Conservation (phyloP, 2,329 filamentous ascomycete genomes). For the Hypomyces rosellus region DNA sequence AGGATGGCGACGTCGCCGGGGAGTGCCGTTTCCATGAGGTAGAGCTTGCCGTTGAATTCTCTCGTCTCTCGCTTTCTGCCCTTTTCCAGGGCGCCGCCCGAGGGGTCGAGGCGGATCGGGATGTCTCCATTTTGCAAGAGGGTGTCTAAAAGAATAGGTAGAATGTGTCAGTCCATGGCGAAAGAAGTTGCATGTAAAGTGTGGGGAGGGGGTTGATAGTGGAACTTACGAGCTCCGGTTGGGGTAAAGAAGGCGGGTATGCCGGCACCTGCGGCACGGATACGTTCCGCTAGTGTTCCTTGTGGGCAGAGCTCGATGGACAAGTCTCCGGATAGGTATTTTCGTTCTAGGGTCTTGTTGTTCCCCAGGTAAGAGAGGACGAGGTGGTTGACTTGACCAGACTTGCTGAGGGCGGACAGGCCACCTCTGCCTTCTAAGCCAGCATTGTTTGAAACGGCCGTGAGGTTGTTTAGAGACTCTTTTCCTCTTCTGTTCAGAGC, state of each 20-base stretch:
- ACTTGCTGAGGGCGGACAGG: constrained; percentile 60
- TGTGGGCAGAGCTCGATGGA: constrained; percentile 72
- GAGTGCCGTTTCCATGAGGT: constrained; percentile 71
- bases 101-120: constrained; percentile 53
- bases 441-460: constrained; percentile 76
- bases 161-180: background rate
- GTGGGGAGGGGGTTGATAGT: rapidly evolving
- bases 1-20: constrained; percentile 72
- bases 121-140: constrained; percentile 64
- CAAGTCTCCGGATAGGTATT: constrained; percentile 68
- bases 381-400: constrained; percentile 65
- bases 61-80: constrained; percentile 63
- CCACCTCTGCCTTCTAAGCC: constrained; percentile 63
- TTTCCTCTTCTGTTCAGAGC: constrained; percentile 56
- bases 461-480: constrained; percentile 59
- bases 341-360: constrained; percentile 69
- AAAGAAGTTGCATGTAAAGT: no score
- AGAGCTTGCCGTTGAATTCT: constrained; percentile 65
- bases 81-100: constrained; percentile 55
- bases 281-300: constrained; percentile 65
- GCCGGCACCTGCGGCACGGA: constrained; percentile 66
- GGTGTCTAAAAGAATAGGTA: constrained; percentile 39
- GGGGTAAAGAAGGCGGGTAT: constrained; percentile 79
- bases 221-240: constrained; percentile 56
- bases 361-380: constrained; percentile 71